A percentile compares a stretch with the other conserved stretches of the same genome.
Conservation (phyloP, 805 yeast genomes). For the Tetrapisispora namnaoensis region DNA sequence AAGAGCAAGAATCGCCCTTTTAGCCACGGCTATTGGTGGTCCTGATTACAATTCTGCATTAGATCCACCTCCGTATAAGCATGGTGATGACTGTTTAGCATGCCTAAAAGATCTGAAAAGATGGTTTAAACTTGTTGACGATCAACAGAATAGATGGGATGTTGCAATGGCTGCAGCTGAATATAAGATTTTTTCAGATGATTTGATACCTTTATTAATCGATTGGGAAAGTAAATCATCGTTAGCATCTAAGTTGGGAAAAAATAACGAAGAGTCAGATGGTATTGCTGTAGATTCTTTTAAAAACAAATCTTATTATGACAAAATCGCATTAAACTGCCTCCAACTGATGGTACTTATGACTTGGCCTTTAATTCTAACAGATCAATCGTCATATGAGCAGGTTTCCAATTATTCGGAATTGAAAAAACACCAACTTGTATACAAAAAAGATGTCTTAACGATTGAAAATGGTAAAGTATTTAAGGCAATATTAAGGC, state of each 20-base stretch:
- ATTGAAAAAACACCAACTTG: slow-evolving; percentile 54
- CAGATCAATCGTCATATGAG: slow-evolving; percentile 45
- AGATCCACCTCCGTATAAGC: slow-evolving; percentile 48
- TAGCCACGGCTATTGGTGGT: slow-evolving; percentile 89
- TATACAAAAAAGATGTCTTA: slow-evolving; percentile 62
- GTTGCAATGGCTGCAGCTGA: slow-evolving; percentile 86
- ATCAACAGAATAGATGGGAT: slow-evolving; percentile 54
- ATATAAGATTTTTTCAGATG: slow-evolving; percentile 61
- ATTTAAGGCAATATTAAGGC: slow-evolving; percentile 56
- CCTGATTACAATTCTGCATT: slow-evolving; percentile 51
- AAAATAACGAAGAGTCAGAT: slow-evolving; percentile 16
- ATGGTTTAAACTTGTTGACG: slow-evolving; percentile 83
- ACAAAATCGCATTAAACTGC: slow-evolving; percentile 58
- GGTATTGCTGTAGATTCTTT: slow-evolving; percentile 17
- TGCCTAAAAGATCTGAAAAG: slow-evolving; percentile 80
- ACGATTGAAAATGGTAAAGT: slow-evolving; percentile 49
- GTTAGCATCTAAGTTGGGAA: slow-evolving; percentile 11
- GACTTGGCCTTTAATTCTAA: slow-evolving; percentile 77
- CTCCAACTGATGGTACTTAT: slow-evolving; percentile 73
- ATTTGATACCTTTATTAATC: slow-evolving; percentile 61
- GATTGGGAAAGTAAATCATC: slow-evolving; percentile 50
- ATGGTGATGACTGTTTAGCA: slow-evolving; percentile 71
- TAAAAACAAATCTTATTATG: slow-evolving; percentile 28
- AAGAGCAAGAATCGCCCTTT: slow-evolving; percentile 65
- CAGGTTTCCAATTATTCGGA: slow-evolving; percentile 50